Conservation (phyloP, 495 filamentous ascomycete genomes). For the Aspergillus sclerotiicarbonarius region DNA sequence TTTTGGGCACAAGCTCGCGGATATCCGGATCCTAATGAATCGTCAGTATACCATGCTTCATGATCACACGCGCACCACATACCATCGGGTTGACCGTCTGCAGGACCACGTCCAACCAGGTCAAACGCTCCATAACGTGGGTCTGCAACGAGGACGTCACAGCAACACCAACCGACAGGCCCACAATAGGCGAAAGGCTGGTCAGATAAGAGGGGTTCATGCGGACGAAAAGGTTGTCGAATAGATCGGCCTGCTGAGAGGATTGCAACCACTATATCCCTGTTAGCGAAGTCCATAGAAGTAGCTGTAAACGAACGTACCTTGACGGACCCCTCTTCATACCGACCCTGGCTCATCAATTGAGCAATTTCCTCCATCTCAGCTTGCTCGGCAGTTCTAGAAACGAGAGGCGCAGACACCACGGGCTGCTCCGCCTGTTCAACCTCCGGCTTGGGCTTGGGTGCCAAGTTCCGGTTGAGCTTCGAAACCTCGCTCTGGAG, state of each 20-base stretch:
- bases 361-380: slow-evolving; percentile 64
- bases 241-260: slow-evolving; percentile 67
- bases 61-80: slow-evolving; percentile 18
- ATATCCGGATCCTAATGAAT: slow-evolving; percentile 66
- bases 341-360: slow-evolving; percentile 61
- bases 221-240: slow-evolving; percentile 74
- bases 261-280: slow-evolving; percentile 80
- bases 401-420: slow-evolving; percentile 26
- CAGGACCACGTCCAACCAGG: slow-evolving; percentile 76
- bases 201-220: slow-evolving; percentile 69
- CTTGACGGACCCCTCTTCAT: slow-evolving; percentile 67
- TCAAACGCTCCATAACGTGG: slow-evolving; percentile 64
- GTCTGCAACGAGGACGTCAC: slow-evolving; percentile 69
- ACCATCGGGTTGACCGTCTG: slow-evolving; percentile 49
- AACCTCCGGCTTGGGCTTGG: slow-evolving; percentile 2
- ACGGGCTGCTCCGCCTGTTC: background rate
- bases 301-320: slow-evolving; percentile 36
- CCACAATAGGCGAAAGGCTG: slow-evolving; percentile 67
- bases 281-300: slow-evolving; percentile 9
- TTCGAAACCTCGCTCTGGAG: slow-evolving; percentile 61
- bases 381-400: slow-evolving; percentile 59
- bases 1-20: slow-evolving; percentile 57
- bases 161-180: slow-evolving; percentile 79
- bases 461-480: slow-evolving; percentile 37
- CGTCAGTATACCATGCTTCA: slow-evolving; percentile 2